Percentiles rank a stretch among this genome's conserved stretches.
phyloP scores from a whole-genome alignment of 345 rosid genomes.

The Odontarrhena argentea region DNA sequence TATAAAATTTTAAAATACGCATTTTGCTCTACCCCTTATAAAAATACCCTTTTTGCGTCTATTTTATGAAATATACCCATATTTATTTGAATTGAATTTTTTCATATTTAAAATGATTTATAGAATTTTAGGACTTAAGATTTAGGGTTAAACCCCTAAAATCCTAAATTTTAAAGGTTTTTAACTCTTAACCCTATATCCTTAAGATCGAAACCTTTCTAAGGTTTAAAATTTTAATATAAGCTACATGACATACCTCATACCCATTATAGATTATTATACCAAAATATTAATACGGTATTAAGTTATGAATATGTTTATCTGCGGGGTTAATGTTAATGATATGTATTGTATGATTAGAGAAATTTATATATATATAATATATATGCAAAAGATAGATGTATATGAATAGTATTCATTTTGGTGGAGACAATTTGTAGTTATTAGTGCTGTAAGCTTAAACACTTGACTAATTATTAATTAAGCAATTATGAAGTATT shows the following conservation, averaged over 20 bases:
- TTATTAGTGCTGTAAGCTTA: conserved; percentile 20
- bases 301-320: neutral
- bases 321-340: neutral
- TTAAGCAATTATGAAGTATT: conserved; percentile 23
- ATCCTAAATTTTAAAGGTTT: too few species aligned
- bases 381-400: neutral
- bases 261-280: neutral
- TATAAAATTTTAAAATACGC: too few species aligned
- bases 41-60: too few species aligned
- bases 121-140: too few species aligned
- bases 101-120: too few species aligned
- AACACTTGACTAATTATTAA: conserved; percentile 22
- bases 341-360: neutral
- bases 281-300: neutral
- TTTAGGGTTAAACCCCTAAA: too few species aligned
- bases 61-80: too few species aligned
- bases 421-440: conserved; percentile 5
- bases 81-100: too few species aligned
- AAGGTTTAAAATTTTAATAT: too few species aligned
- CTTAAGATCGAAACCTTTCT: too few species aligned
- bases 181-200: too few species aligned
- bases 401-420: neutral
- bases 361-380: neutral
- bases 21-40: too few species aligned
- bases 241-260: neutral